phyloP scores from a whole-genome alignment of 208 protist species.

The Wallacemonas rigidus region DNA sequence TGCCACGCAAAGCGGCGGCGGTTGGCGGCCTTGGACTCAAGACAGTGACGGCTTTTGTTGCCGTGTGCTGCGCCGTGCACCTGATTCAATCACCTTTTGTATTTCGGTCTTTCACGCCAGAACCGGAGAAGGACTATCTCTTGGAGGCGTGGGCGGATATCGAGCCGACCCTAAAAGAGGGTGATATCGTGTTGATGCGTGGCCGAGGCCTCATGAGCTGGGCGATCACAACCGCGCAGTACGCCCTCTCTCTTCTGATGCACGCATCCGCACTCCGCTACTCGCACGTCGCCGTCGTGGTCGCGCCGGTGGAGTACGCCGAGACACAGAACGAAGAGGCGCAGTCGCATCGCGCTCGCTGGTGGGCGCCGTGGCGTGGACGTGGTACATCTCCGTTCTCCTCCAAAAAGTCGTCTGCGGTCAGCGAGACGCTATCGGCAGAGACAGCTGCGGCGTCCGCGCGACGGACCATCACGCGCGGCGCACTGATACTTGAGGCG shows the following conservation, averaged over 20 bases:
- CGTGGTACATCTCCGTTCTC: slow-evolving; percentile 17
- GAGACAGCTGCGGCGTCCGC: slow-evolving; percentile 28
- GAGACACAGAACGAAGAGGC: slow-evolving; percentile 18
- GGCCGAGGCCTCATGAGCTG: slow-evolving; percentile 59
- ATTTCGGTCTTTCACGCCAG: slow-evolving; percentile 36
- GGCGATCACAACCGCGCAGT: slow-evolving; percentile 57
- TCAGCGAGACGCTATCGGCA: slow-evolving; percentile 31
- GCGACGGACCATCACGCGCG: slow-evolving; percentile 33
- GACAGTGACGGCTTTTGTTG: slow-evolving; percentile 32
- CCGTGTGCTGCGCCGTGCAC: slow-evolving; percentile 40
- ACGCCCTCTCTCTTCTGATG: slow-evolving; percentile 36
- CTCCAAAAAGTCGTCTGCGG: slow-evolving; percentile 11
- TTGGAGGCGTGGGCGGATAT: slow-evolving; percentile 70
- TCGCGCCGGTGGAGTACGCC: slow-evolving; percentile 55
- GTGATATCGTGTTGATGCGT: slow-evolving; percentile 77
- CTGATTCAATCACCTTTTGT: slow-evolving; percentile 33
- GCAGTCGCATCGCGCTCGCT: background rate
- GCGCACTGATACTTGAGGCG: slow-evolving; percentile 71
- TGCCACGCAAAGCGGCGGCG: slow-evolving; percentile 25
- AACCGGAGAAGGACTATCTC: slow-evolving; percentile 43
- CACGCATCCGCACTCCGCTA: slow-evolving; percentile 60
- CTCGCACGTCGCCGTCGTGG: slow-evolving; percentile 86
- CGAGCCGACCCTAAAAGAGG: slow-evolving; percentile 72
- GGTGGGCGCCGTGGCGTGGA: slow-evolving; percentile 7
- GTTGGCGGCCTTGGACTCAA: slow-evolving; percentile 19